Base-by-base conservation (phyloP, 495 filamentous ascomycete species). In the Cladorrhinum samala region DNA sequence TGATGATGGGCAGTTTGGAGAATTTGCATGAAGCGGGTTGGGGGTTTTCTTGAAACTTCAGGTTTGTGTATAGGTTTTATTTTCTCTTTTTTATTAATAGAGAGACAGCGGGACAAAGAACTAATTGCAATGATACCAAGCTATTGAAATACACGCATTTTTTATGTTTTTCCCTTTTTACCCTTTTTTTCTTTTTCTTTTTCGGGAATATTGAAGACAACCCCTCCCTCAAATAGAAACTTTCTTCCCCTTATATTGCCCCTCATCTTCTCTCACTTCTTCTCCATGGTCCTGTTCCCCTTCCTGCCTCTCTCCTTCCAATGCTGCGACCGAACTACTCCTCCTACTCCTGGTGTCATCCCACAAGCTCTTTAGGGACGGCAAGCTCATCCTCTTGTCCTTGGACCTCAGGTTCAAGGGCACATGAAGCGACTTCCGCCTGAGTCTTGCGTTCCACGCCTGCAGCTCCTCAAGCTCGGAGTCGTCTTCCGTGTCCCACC, bases 1-100 rank as follows among this genome's bases (percentile, higher is more conserved):
- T 59, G 82, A 85, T 50, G 80, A 85, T 60, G 82, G 83, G 38
- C 76, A 82, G 53, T 84, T 84, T 74, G 83, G 81, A 7, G 82
- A 85, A 58, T 85, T 85, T 69, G 76, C 77, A 46, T 79, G 57
- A 68, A 18, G 9, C 41, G 16, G 40, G 23, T 2, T 42, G 14
- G 19, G 21, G 19, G 13, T 20, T 30, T 37, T 20, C 25, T n/a
- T 27, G 37, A 24, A 20, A 24, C 16, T 17, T 24, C 9, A 9
- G 18, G n/a, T 41, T 39, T 39, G n/a, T 17, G 20, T 41, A 41
- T 41, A 17, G 17, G 42, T 33, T 47, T 33, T 47, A 1, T 27
- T 33, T 27, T 19, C 13, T 25, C 14, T 33, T 6, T 33, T 30
- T 47, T n/a, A 17, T 13, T n/a, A 17, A 6, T 14, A 41, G 5